Base-by-base conservation (phyloP, 1,284 basidiomycete genomes). In the Leccinum angustisporum region DNA sequence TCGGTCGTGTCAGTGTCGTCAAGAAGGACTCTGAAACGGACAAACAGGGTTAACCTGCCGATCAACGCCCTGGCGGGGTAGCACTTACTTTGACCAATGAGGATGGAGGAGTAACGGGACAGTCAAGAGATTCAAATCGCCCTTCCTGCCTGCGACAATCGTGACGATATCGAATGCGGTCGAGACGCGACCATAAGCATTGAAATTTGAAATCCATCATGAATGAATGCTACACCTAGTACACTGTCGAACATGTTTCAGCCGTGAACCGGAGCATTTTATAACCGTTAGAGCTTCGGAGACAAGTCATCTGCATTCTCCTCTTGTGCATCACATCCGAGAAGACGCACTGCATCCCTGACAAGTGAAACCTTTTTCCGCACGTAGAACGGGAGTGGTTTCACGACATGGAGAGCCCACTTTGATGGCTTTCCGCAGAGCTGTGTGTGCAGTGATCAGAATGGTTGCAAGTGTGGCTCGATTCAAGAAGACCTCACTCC, bases 11-110 rank as follows among this genome's bases (percentile, higher is more conserved):
- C 43, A 18, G 16, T 46, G 18, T 46, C 43, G 18, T 46, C 43
- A 30, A 63, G 62, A 27, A 63, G 53, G 7, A 63, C 62, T 55
- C 62, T 63, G 14, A 25, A 71, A 13, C 31, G 38, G 9, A 40
- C 25, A 31, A 27, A 30, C 25, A 4, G 31, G 36, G 16, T 38
- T 13, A 38, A 31, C 16, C 2, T 25, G 36, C 36, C 33, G 52
- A 40, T 9, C 34, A 34, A 34, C 34, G 34, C 27, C 27, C 27
- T 7, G 27, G 27, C 34, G 7, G 34, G 36, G 36, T 38, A 16
- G 36, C 11, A 64, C 70, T 36, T 59, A 88, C 87, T 84, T 87
- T 3, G 85, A 81, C 87, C 87, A 90, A 70, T 89, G 87, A 11
- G 82, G 75, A 60, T 85, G 76, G 64, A 89, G 75, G 3, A 79